phyloP scores from a whole-genome alignment of 768 basidiomycete genomes.

The Hypsizygus marmoreus region DNA sequence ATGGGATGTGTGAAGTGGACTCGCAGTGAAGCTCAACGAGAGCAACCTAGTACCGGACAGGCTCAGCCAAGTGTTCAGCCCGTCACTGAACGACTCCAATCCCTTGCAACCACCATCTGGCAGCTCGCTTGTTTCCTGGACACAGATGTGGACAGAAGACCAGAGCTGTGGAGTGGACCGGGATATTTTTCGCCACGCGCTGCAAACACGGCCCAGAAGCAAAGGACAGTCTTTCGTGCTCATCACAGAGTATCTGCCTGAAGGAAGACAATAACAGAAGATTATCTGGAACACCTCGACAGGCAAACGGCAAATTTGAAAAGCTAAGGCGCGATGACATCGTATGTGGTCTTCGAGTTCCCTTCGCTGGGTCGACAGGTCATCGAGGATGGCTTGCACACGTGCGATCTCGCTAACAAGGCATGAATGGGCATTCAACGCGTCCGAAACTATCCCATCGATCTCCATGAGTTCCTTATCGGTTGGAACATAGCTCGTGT shows the following conservation, averaged over 20 bases:
- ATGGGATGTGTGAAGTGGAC: no score
- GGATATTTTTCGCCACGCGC: slow-evolving; percentile 25
- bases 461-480: background rate
- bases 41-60: no score
- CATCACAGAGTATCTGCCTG: slow-evolving; percentile 13
- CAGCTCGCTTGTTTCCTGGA: no score
- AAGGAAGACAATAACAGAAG: slow-evolving; percentile 11
- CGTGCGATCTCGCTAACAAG: background rate
- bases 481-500: background rate
- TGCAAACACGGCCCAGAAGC: slow-evolving; percentile 29
- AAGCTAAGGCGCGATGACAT: slow-evolving; percentile 3
- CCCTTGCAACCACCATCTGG: no score
- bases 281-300: slow-evolving; percentile 1
- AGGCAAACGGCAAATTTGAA: background rate
- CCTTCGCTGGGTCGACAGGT: background rate
- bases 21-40: no score
- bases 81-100: no score
- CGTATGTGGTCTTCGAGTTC: background rate
- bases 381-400: background rate
- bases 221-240: slow-evolving; percentile 23
- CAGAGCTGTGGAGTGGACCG: slow-evolving; percentile 28
- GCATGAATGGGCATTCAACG: background rate
- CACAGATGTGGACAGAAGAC: slow-evolving; percentile 17
- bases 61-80: no score
- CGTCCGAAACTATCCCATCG: background rate